These are phyloP conservation scores for Venturia nashicola DNA, from an alignment of 2,329 filamentous ascomycete genomes.

Conservation along the genomic window DNA sequence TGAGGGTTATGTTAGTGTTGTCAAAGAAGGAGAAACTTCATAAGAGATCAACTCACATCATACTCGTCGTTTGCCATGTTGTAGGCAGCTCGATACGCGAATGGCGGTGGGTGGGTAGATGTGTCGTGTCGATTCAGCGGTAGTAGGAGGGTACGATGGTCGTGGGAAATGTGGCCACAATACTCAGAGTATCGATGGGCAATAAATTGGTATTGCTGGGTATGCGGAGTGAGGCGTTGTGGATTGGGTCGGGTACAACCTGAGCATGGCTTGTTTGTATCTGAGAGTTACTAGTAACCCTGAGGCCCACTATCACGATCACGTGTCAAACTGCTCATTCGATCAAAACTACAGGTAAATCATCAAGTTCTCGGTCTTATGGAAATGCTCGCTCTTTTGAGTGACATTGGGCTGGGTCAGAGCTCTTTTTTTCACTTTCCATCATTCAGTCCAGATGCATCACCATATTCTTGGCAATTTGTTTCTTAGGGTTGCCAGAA, in stretches of 20 bases:
- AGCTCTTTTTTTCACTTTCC: too few relatives aligned
- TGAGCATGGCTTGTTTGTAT: background rate
- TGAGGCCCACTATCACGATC: too few relatives aligned
- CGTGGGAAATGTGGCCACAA: background rate
- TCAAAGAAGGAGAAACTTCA: slow-evolving; percentile 13
- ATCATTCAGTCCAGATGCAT: background rate
- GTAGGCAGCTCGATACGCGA: slow-evolving; percentile 14
- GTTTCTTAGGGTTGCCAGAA: too few relatives aligned
- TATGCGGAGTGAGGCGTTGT: background rate
- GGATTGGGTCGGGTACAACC: background rate
- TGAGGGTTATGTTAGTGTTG: slow-evolving; percentile 19
- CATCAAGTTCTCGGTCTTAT: too few relatives aligned
- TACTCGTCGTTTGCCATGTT: slow-evolving; percentile 99
- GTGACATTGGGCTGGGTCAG: too few relatives aligned
- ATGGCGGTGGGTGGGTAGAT: background rate
- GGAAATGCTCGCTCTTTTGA: too few relatives aligned
- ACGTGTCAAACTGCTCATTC: too few relatives aligned
- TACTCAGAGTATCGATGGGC: background rate
- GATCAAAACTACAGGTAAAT: too few relatives aligned
- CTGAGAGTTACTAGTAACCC: too few relatives aligned
- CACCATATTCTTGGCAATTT: background rate
- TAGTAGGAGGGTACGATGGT: background rate
- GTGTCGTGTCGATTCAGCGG: background rate
- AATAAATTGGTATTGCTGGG: background rate
- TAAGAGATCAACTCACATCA: slow-evolving; percentile 58